Evolutionary conservation across 139 green algal species (phyloP), one percentile per base, ranked within the genome.

Genomic region (Desmodesmus armatus): DNA sequence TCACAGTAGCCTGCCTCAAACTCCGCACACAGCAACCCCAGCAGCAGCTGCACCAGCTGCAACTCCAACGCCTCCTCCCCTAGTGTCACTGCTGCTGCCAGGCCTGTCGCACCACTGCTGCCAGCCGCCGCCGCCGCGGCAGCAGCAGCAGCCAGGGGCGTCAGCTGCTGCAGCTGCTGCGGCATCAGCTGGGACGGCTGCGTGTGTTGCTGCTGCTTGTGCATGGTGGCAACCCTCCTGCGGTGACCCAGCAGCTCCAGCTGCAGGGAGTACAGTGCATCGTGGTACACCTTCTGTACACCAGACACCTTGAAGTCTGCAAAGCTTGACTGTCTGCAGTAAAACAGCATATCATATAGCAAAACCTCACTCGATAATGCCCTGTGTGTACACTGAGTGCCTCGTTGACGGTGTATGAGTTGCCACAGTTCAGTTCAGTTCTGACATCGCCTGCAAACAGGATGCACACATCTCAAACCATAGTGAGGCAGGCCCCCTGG

Each of bases 1-100:
- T 97, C 94, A 0, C 53, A 91, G 82, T 92, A 76, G 7, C 94
- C 93, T 0, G 87, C 80, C 29, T 90, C 73, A 62, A 96, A 60
- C 65, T 93, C 88, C 23, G 51, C 47, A 58, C 78, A 60, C 47
- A 94, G 40, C 82, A 86, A 65, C 67, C 23, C 82, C 66, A 88
- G 55, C 66, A 90, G 40, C 82, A 86, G 76, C 67, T 71, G 43
- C 58, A 72, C 85, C 49, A 75, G 33, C 79, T 75, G 62, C 49
- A 77, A 13, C 79, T 85, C 79, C 62, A 75, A 37, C 40, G 27
- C 44, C 44, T 63, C 35, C 65, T 85, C 79, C 5, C 44, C 44
- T 15, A 77, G 25, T 3, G 63, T 31, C 63, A 43, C 37, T 15
- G 69, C 19, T 17, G 65, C 65, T 27, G 63, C 29, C 3, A 27